Percentiles rank a stretch among this genome's conserved stretches.
Conservation (phyloP, 352 stramenopile genomes). For the Phytopythium montanum region DNA sequence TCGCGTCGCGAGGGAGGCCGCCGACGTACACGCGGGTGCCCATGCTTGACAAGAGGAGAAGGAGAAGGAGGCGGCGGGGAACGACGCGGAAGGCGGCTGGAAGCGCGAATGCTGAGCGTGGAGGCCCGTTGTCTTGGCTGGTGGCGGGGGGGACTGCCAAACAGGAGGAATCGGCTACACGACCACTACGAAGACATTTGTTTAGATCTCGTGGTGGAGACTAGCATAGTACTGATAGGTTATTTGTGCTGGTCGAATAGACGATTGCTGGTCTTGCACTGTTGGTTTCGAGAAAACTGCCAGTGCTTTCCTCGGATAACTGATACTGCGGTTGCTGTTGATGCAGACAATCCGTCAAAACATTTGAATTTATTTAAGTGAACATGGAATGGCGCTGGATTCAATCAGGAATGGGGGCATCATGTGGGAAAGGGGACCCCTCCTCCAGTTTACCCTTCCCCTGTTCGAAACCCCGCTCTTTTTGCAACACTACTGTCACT, state of each 20-base stretch:
- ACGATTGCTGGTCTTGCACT: not conserved
- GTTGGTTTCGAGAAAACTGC: constrained; percentile 1
- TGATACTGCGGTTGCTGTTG: no score
- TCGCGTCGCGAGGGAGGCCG: constrained; percentile 75
- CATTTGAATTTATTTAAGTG: no score
- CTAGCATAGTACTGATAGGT: not conserved
- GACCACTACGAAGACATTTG: constrained; percentile 6
- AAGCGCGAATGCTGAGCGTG: constrained; percentile 43
- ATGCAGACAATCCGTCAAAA: no score
- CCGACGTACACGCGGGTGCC: constrained; percentile 82
- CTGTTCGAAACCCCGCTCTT: not conserved
- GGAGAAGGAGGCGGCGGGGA: constrained; percentile 10
- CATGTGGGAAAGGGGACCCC: no score
- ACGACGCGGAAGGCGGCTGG: constrained; percentile 70
- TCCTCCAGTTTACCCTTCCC: not conserved
- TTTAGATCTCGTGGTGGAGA: not conserved
- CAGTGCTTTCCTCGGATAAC: no score
- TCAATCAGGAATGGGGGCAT: no score
- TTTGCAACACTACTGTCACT: no score
- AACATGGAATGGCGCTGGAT: no score
- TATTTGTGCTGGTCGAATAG: not conserved
- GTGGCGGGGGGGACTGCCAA: not conserved
- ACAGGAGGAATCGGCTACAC: not conserved
- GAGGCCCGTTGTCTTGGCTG: not conserved
- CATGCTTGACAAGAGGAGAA: constrained; percentile 31